Conservation (phyloP, 1,284 basidiomycete species). For the Malassezia caprae region DNA sequence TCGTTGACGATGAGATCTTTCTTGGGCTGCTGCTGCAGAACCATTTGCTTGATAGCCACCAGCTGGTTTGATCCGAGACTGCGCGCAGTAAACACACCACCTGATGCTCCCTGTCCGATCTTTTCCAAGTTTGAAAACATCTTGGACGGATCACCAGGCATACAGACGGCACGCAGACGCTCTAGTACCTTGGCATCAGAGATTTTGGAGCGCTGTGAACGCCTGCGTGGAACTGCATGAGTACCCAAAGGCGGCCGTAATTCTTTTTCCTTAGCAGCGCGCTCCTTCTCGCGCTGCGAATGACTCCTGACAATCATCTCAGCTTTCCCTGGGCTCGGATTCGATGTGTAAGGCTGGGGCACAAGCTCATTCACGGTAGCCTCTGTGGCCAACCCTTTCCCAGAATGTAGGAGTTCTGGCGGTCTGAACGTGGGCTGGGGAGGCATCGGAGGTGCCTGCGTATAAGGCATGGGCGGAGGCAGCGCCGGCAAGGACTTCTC, state of each 20-base stretch:
- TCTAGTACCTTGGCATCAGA: slow-evolving; percentile 83
- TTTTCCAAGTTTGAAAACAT: slow-evolving; percentile 85
- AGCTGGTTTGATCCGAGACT: slow-evolving; percentile 84
- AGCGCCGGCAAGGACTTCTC: slow-evolving; percentile 23
- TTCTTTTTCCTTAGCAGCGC: background rate
- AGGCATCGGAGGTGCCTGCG: slow-evolving; percentile 26
- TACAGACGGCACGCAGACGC: slow-evolving; percentile 84
- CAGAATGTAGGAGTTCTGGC: slow-evolving; percentile 14
- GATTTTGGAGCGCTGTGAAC: slow-evolving; percentile 58
- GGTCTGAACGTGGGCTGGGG: slow-evolving; percentile 12
- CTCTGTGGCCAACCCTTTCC: slow-evolving; percentile 15
- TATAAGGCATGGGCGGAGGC: slow-evolving; percentile 16
- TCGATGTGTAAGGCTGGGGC: slow-evolving; percentile 7
- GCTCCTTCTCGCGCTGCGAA: slow-evolving; percentile 12
- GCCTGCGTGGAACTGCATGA: slow-evolving; percentile 55
- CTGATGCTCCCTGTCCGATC: slow-evolving; percentile 95
- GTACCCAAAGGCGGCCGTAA: slow-evolving; percentile 1
- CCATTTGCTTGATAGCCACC: slow-evolving; percentile 99
- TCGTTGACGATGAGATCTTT: slow-evolving; percentile 99
- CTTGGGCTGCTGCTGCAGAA: slow-evolving; percentile 97
- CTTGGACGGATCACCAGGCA: slow-evolving; percentile 89
- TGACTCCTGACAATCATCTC: slow-evolving; percentile 10
- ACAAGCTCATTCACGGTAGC: slow-evolving; percentile 9
- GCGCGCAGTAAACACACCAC: slow-evolving; percentile 95
- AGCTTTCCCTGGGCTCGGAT: slow-evolving; percentile 2